phyloP scores from a whole-genome alignment of 352 stramenopile genomes.

The Pythium insidiosum region DNA sequence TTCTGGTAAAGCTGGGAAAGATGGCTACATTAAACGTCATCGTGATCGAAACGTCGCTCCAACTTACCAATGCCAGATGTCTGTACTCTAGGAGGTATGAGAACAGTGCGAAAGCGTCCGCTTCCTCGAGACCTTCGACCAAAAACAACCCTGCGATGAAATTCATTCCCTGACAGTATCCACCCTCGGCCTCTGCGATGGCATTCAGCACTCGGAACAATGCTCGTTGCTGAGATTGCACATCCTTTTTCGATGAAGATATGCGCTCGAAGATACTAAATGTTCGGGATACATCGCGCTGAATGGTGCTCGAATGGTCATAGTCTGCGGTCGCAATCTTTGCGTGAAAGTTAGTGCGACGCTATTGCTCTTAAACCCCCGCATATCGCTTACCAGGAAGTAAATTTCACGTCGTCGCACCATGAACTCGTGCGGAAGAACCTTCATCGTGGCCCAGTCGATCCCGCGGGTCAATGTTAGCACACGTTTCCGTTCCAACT shows the following conservation, averaged over 20 bases:
- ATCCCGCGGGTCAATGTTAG: slow-evolving; percentile 61
- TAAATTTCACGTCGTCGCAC: slow-evolving; percentile 74
- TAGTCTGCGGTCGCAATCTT: slow-evolving; percentile 58
- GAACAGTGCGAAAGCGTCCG: slow-evolving; percentile 74
- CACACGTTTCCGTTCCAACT: slow-evolving; percentile 47
- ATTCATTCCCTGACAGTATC: slow-evolving; percentile 87
- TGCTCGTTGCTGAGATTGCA: slow-evolving; percentile 45
- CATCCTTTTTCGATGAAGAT: slow-evolving; percentile 21
- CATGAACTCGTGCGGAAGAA: slow-evolving; percentile 44
- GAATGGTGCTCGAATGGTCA: slow-evolving; percentile 56
- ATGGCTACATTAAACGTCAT: background rate
- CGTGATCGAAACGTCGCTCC: too few species aligned
- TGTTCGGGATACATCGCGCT: slow-evolving; percentile 76
- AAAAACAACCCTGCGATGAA: slow-evolving; percentile 84
- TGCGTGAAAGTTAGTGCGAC: too few species aligned
- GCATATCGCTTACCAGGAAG: slow-evolving; percentile 44
- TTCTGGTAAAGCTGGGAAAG: slow-evolving; percentile 56
- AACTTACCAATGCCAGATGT: slow-evolving; percentile 46
- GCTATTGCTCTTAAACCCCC: too few species aligned
- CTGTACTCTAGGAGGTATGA: slow-evolving; percentile 78
- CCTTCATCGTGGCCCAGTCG: slow-evolving; percentile 50
- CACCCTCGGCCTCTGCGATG: slow-evolving; percentile 66
- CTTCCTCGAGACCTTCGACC: slow-evolving; percentile 71
- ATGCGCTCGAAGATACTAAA: slow-evolving; percentile 82
- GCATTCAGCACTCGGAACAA: slow-evolving; percentile 79